phyloP scores from a whole-genome alignment of 805 yeast species.

The Candida caryicola region DNA sequence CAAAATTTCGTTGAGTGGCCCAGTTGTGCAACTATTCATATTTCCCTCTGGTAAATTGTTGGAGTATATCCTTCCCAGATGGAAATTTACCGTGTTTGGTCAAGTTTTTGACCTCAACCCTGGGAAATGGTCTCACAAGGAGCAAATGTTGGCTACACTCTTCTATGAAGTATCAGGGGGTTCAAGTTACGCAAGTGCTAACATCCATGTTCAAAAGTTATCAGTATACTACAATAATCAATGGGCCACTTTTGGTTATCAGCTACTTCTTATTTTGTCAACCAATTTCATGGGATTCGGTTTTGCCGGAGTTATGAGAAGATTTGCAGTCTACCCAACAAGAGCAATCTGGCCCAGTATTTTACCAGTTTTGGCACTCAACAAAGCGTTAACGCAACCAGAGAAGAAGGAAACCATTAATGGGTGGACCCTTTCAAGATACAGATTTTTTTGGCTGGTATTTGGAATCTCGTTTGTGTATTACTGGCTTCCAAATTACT shows the following conservation, averaged over 20 bases:
- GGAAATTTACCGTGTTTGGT: conserved; percentile 26
- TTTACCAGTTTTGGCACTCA: conserved; percentile 29
- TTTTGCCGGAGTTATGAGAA: conserved; percentile 27
- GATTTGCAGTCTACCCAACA: conserved; percentile 46
- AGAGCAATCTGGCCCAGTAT: conserved; percentile 52
- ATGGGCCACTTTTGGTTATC: conserved; percentile 31
- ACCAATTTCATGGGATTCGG: conserved; percentile 32
- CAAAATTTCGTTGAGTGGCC: conserved; percentile 38
- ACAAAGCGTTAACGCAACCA: conserved; percentile 22
- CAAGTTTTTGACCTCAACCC: conserved; percentile 48
- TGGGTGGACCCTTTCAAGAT: conserved; percentile 32
- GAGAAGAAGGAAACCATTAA: conserved; percentile 27
- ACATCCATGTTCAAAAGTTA: conserved; percentile 13
- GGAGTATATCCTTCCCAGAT: conserved; percentile 36
- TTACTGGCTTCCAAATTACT: conserved; percentile 29
- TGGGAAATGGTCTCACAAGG: conserved; percentile 64
- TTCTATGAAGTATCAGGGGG: conserved; percentile 34
- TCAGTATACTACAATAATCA: conserved; percentile 18
- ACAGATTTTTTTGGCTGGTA: conserved; percentile 16
- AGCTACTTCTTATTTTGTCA: conserved; percentile 21
- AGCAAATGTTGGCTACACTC: conserved; percentile 61
- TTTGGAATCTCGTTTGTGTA: conserved; percentile 21
- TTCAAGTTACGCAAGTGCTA: conserved; percentile 15
- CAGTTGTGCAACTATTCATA: conserved; percentile 46
- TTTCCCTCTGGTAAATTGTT: conserved; percentile 44